Evolutionary conservation across 2,329 filamentous ascomycete genomes (phyloP).

Genomic region (Sarocladium kiliense): DNA sequence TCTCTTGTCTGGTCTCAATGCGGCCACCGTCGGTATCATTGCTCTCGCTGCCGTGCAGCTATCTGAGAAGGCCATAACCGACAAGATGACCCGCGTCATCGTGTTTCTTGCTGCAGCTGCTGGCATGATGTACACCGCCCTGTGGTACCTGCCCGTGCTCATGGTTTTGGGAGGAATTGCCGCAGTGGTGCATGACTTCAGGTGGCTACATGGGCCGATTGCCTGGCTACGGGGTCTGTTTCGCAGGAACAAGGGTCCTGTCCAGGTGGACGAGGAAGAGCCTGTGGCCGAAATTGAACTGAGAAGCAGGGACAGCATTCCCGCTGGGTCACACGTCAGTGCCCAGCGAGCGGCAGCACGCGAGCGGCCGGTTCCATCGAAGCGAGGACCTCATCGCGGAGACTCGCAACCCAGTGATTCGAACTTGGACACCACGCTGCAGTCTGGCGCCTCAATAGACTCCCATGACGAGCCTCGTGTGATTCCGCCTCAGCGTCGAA

Average conservation of each 20-base stretch:
- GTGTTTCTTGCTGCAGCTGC: conserved; percentile 60
- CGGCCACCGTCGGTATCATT: conserved; percentile 67
- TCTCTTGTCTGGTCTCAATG: conserved; percentile 65
- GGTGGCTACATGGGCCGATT: conserved; percentile 10
- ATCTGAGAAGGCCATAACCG: conserved; percentile 62
- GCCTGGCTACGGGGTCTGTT: conserved; percentile 11
- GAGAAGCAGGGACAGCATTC: background rate
- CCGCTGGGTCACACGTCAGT: background rate
- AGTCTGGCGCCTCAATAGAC: background rate
- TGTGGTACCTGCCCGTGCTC: conserved; percentile 71
- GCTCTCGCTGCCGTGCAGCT: conserved; percentile 65
- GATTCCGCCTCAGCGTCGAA: conserved; percentile 25
- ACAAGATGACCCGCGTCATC: conserved; percentile 55
- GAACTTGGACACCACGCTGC: background rate
- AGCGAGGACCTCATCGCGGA: background rate
- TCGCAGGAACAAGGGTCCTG: background rate
- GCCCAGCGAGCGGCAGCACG: background rate
- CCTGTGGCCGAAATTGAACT: background rate
- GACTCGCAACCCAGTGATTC: background rate
- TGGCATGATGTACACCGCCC: conserved; percentile 63
- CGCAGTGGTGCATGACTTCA: conserved; percentile 10
- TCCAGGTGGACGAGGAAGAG: background rate
- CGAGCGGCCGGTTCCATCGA: background rate
- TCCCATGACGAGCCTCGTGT: conserved; percentile 19
- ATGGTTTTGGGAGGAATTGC: conserved; percentile 50